Conservation (phyloP, 495 filamentous ascomycete species). For the Lophiotrema nucula region DNA sequence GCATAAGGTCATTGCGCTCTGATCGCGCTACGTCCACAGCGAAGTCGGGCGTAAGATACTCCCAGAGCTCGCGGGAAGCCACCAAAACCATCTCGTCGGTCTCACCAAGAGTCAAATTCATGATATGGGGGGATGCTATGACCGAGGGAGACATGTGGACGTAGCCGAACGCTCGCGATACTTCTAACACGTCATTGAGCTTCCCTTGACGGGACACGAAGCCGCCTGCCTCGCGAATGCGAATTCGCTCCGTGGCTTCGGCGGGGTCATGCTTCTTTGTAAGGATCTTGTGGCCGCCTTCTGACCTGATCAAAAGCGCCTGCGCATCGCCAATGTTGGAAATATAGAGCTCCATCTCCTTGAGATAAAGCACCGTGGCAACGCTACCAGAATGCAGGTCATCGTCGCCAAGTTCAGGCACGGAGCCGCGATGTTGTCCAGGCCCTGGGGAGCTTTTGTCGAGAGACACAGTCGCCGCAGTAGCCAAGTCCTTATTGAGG, state of each 20-base stretch:
- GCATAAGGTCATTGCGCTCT: slow-evolving; percentile 86
- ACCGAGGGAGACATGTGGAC: slow-evolving; percentile 88
- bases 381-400: slow-evolving; percentile 87
- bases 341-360: slow-evolving; percentile 85
- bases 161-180: slow-evolving; percentile 94
- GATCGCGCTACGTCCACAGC: slow-evolving; percentile 87
- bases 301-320: slow-evolving; percentile 86
- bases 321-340: slow-evolving; percentile 95
- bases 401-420: slow-evolving; percentile 74
- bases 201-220: slow-evolving; percentile 93
- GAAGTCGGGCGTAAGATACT: slow-evolving; percentile 81
- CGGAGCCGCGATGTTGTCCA: slow-evolving; percentile 66
- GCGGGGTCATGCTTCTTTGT: slow-evolving; percentile 93
- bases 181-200: slow-evolving; percentile 84
- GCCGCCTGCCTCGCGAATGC: slow-evolving; percentile 91
- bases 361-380: slow-evolving; percentile 86
- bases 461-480: slow-evolving; percentile 75
- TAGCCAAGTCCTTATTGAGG: slow-evolving; percentile 91
- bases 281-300: slow-evolving; percentile 73
- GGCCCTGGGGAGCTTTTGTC: slow-evolving; percentile 58
- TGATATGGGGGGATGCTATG: slow-evolving; percentile 84
- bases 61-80: slow-evolving; percentile 91
- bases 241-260: slow-evolving; percentile 73
- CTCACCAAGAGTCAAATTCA: slow-evolving; percentile 74
- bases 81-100: slow-evolving; percentile 93